These are phyloP conservation scores for Periconia sp. DNA, from an alignment of 2,329 filamentous ascomycete species.

Conservation along the genomic window DNA sequence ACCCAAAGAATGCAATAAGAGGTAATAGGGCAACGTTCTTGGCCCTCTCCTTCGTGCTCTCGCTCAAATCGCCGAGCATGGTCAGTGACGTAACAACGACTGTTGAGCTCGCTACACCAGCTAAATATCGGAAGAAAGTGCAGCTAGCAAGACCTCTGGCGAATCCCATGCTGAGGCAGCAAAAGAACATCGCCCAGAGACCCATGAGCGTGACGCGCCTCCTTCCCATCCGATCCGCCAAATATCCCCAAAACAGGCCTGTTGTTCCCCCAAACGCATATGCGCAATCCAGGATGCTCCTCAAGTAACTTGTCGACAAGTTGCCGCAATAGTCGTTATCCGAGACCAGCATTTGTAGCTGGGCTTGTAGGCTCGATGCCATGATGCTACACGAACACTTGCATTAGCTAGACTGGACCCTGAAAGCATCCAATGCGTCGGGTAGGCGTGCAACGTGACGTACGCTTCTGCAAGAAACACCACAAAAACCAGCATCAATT, in stretches of 20 bases:
- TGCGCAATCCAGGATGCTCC: constrained; percentile 55
- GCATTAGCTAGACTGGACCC: constrained; percentile 22
- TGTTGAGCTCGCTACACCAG: constrained; percentile 52
- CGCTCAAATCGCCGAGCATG: constrained; percentile 55
- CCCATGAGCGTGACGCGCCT: constrained; percentile 52
- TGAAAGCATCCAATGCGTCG: constrained; percentile 3
- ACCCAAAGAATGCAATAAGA: constrained; percentile 53
- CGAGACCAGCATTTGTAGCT: constrained; percentile 53
- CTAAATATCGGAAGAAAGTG: constrained; percentile 51
- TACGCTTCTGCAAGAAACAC: constrained; percentile 57
- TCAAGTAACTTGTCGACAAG: constrained; percentile 53
- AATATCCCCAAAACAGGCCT: constrained; percentile 54
- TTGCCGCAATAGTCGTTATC: constrained; percentile 53
- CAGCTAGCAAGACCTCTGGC: constrained; percentile 51
- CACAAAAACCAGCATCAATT: constrained; percentile 53
- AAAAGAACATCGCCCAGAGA: constrained; percentile 51
- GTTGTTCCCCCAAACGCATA: constrained; percentile 55
- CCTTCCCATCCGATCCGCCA: constrained; percentile 52
- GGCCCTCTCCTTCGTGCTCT: constrained; percentile 42
- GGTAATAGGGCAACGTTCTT: constrained; percentile 52
- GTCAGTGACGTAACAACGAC: constrained; percentile 53
- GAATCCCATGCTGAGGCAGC: constrained; percentile 55
- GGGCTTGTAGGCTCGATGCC: constrained; percentile 55
- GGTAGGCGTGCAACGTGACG: constrained; percentile 19
- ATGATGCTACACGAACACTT: constrained; percentile 45